Evolutionary conservation across 768 basidiomycete genomes (phyloP).

Genomic region (Russula virescens): DNA sequence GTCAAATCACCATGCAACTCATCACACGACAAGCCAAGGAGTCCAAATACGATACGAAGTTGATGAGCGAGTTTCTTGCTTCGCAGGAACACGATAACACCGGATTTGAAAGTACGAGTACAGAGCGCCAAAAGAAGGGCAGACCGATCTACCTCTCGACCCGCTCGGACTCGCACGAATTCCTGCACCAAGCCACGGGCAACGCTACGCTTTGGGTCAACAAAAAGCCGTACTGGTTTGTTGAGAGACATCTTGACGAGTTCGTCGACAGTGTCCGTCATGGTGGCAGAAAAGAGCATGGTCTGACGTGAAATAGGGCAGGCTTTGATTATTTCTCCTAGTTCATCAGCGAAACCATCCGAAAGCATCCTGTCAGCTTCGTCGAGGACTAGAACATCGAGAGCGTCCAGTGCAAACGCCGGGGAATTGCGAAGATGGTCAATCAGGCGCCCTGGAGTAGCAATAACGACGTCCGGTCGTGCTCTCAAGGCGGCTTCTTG

Average conservation of each 20-base stretch:
- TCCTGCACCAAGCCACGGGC: slow-evolving; percentile 88
- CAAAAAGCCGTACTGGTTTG: slow-evolving; percentile 90
- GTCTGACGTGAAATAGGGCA: slow-evolving; percentile 89
- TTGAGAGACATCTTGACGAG: slow-evolving; percentile 89
- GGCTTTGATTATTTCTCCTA: slow-evolving; percentile 86
- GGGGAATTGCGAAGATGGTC: slow-evolving; percentile 96
- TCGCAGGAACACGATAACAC: slow-evolving; percentile 88
- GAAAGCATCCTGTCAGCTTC: slow-evolving; percentile 98
- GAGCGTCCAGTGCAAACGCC: slow-evolving; percentile 83
- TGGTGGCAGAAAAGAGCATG: slow-evolving; percentile 98
- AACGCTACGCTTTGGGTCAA: slow-evolving; percentile 86
- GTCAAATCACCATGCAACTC: slow-evolving; percentile 94
- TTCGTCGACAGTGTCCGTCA: slow-evolving; percentile 95
- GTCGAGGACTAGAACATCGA: slow-evolving; percentile 92
- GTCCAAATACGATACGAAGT: slow-evolving; percentile 86
- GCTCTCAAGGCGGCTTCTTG: slow-evolving; percentile 83
- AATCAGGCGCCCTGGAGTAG: slow-evolving; percentile 88
- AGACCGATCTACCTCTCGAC: slow-evolving; percentile 70
- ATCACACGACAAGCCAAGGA: slow-evolving; percentile 83
- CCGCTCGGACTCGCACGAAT: slow-evolving; percentile 85
- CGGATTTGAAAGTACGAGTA: slow-evolving; percentile 77
- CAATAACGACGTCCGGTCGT: slow-evolving; percentile 90
- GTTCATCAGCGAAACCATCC: slow-evolving; percentile 92
- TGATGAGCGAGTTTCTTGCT: slow-evolving; percentile 98
- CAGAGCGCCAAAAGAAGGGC: slow-evolving; percentile 78